Evolutionary conservation across 2,329 filamentous ascomycete genomes (phyloP), one percentile per base, ranked within the genome.

Genomic region (Camptophora hylomeconis): DNA sequence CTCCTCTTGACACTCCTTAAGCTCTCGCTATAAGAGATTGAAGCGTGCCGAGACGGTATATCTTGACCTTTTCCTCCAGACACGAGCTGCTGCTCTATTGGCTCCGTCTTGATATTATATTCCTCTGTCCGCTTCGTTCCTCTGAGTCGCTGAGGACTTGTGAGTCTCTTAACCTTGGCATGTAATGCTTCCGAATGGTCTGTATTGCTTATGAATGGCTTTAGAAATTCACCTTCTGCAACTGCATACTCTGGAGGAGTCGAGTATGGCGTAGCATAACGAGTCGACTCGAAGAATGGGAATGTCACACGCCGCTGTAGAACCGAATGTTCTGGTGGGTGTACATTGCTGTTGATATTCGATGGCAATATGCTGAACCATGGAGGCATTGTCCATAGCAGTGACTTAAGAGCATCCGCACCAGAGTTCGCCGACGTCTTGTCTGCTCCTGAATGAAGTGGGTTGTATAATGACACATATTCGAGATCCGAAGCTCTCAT

Each of bases 341-440:
- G 13, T 13, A 33, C 21, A 13, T 27, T 10, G 12, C 24, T n/a
- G 5, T 33, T 33, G 10, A 7, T 13, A 21, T 30, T 30, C 2
- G 31, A 30, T 20, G 37, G 30, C 25, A 39, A 31, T 27, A 40
- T 26, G 4, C 22, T 16, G 38, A 42, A 37, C 40, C 38, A 41
- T 13, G 29, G 16, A 8, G 38, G 38, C 17, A 26, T 25, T 19
- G 30, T 23, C 18, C 20, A 13, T n/a, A 24, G 14, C n/a, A 5
- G 13, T 13, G n/a, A n/a, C n/a, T n/a, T n/a, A n/a, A n/a, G n/a
- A n/a, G n/a, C n/a, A n/a, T 30, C 27, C 5, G 16, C 16, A 20
- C 30, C 12, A 5, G 7, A 15, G 11, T n/a, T 10, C 5, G 5
- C 10, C 16, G 18, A 21, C 12, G 27, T 23, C 15, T 25, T 30